Evolutionary conservation across 306 rosid genomes (phyloP).

Genomic region (Vigna radiata): DNA sequence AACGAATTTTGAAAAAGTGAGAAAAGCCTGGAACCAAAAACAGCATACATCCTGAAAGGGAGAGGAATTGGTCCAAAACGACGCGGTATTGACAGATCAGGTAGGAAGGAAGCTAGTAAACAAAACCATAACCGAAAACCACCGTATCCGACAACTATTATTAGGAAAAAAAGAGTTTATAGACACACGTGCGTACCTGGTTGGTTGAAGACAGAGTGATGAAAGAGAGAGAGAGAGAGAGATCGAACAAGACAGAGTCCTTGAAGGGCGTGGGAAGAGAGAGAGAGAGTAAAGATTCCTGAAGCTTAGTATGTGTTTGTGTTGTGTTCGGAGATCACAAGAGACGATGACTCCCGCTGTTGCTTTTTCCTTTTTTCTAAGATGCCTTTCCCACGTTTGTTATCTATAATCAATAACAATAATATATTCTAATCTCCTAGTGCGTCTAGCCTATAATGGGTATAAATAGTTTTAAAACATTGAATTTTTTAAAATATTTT

Average conservation of each 20-base stretch:
- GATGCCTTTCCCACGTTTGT: conserved; percentile 36
- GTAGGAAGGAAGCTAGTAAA: conserved; percentile 20
- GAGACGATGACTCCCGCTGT: conserved; percentile 43
- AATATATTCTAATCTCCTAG: background rate
- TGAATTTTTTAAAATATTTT: too few relatives aligned
- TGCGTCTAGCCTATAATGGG: background rate
- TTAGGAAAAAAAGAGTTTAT: background rate
- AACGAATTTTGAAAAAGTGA: background rate
- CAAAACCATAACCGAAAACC: conserved; percentile 36
- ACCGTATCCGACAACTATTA: conserved; percentile 22
- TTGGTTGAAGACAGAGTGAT: conserved; percentile 41
- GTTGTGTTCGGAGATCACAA: conserved; percentile 61
- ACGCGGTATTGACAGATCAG: conserved; percentile 54
- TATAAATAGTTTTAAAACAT: too few relatives aligned
- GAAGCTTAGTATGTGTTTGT: conserved; percentile 28
- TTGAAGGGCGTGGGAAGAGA: conserved; percentile 28
- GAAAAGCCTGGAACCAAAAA: background rate
- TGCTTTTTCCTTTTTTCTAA: conserved; percentile 9
- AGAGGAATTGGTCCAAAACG: conserved; percentile 17
- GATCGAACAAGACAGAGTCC: conserved; percentile 42
- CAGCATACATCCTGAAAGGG: conserved; percentile 15
- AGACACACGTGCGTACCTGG: conserved; percentile 54
- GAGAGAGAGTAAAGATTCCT: conserved; percentile 57
- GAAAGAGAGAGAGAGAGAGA: conserved; percentile 25
- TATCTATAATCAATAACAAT: background rate